A percentile compares a stretch with the other conserved stretches of the same genome.
These are phyloP conservation scores for Hypoxylon sp. DNA, from an alignment of 2,329 filamentous ascomycete genomes.

Conservation along the genomic window DNA sequence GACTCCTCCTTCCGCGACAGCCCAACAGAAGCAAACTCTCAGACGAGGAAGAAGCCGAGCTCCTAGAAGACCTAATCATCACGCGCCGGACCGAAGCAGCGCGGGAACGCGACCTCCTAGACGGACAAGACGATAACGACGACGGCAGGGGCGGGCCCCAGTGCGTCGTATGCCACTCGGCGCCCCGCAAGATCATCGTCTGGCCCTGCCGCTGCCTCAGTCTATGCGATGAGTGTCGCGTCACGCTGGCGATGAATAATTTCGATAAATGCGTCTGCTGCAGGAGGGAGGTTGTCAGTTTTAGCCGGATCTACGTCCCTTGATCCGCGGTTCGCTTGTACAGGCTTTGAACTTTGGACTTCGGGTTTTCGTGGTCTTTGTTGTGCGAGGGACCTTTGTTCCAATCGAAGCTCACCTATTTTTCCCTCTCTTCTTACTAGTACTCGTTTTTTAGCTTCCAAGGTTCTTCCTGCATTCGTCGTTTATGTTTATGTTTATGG, in stretches of 20 bases:
- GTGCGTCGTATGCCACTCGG: conserved; percentile 92
- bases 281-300: conserved; percentile 86
- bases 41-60: conserved; percentile 70
- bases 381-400: not conserved
- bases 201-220: conserved; percentile 97
- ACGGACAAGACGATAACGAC: conserved; percentile 53
- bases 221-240: conserved; percentile 93
- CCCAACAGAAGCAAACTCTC: conserved; percentile 57
- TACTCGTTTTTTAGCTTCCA: not conserved
- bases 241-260: conserved; percentile 95
- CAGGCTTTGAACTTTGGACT: not conserved
- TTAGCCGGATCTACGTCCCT: conserved; percentile 92
- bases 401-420: not conserved
- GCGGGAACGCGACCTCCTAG: conserved; percentile 26
- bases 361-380: no score
- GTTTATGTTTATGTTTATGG: not conserved
- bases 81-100: conserved; percentile 59
- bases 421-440: not conserved
- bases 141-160: conserved; percentile 79
- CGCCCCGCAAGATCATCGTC: conserved; percentile 88
- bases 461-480: conserved; percentile 10
- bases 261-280: conserved; percentile 98
- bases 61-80: conserved; percentile 72
- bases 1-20: conserved; percentile 68
- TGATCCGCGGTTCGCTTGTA: conserved; percentile 50